Evolutionary conservation across 768 basidiomycete species (phyloP).

Genomic region (Pulveroboletus sp.): DNA sequence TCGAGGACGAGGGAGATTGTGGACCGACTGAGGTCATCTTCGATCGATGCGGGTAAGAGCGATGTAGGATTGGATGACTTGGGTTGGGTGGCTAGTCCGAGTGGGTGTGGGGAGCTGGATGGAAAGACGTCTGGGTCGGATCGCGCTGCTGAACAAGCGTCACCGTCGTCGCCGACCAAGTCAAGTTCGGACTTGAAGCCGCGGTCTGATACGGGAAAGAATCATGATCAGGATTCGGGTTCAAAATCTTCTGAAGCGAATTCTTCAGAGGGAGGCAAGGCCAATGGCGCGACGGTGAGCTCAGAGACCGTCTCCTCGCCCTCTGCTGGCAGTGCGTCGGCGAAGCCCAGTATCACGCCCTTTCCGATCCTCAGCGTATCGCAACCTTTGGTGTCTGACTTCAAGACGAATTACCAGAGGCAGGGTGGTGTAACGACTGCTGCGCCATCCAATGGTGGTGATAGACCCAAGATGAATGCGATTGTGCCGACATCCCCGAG

Average conservation of each 20-base stretch:
- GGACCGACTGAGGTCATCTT: slow-evolving; percentile 25
- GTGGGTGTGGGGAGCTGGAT: slow-evolving; percentile 5
- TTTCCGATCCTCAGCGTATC: slow-evolving; percentile 22
- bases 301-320: not conserved
- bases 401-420: not conserved
- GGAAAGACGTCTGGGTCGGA: slow-evolving; percentile 5
- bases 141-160: slow-evolving; percentile 3
- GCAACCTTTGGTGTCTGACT: not conserved
- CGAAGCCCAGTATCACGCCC: slow-evolving; percentile 4
- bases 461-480: slow-evolving; percentile 8
- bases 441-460: not conserved
- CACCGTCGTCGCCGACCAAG: slow-evolving; percentile 2
- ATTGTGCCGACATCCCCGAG: slow-evolving; percentile 4
- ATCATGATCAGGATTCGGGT: not conserved
- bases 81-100: slow-evolving; percentile 16
- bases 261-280: slow-evolving; percentile 1
- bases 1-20: slow-evolving; percentile 31
- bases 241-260: not conserved
- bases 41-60: slow-evolving; percentile 21
- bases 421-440: not conserved
- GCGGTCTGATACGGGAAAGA: slow-evolving; percentile 6
- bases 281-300: not conserved
- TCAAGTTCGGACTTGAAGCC: not conserved
- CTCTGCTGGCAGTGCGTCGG: not conserved
- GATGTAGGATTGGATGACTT: slow-evolving; percentile 4